Base-by-base conservation (phyloP, 139 green algal genomes). In the Chlorella vulgaris region DNA sequence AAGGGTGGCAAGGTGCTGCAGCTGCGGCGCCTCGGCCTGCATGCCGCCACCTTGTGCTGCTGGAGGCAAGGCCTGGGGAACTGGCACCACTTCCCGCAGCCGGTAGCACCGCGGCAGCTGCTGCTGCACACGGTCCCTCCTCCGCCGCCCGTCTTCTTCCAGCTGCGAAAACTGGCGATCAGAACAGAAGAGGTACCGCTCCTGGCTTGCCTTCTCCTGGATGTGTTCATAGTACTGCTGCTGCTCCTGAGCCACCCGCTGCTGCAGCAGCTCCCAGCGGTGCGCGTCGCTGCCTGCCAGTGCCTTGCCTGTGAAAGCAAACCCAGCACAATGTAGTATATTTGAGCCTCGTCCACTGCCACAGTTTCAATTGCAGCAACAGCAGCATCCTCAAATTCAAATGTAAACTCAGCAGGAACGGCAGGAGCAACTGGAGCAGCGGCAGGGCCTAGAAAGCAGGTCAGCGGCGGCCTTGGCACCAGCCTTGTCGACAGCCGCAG, bases 91-190 rank as follows among this genome's bases (percentile, higher is more conserved):
- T 18, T n/a, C n/a, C 1, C 33, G n/a, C 3, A 83, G 66, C 67
- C 55, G 78, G 58, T 55, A 67, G 28, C 42, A 29, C 15, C 65
- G 53, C 1, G 53, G 66, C 68, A 78, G 78, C 21, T 29, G 22
- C 21, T 29, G 31, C 43, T 28, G 7, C 15, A 70, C 43, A 29
- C 38, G 62, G 29, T 43, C 40, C n/a, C 67, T 29, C n/a, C 75
- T 50, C 6, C 13, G 33, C 22, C 28, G 36, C 13, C 24, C 35
- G 38, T 87, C 76, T 8, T 78, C 50, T 29, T 83, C 69, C 19
- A 88, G 26, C 84, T 88, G 84, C 6, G 53, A 79, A 18, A 22
- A 60, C 70, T 88, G 84, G 21, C 84, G 61, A n/a, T 67, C 35
- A 6, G 70, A 83, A 40, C 47, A 61, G 38, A 85, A 65, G 31